A percentile compares a stretch with the other conserved stretches of the same genome.
Evolutionary conservation across 2,329 filamentous ascomycete species (phyloP).

Genomic region (Magnaporthiopsis incrustans): DNA sequence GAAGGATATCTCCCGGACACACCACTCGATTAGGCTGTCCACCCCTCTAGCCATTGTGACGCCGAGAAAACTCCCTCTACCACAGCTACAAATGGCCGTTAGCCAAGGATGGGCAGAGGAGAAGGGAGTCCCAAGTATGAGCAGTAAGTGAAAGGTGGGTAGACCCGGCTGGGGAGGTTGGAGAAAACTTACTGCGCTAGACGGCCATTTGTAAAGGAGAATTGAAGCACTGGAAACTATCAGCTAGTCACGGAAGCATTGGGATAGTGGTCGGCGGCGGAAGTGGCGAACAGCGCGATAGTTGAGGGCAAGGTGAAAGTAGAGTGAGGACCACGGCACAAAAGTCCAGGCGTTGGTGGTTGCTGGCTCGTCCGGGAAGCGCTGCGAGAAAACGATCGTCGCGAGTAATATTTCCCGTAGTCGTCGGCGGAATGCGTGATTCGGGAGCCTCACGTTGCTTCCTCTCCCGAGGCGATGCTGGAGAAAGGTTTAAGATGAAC

Average conservation of each 20-base stretch:
- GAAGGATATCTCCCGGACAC: conserved; percentile 35
- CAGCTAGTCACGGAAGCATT: background rate
- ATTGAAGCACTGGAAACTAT: background rate
- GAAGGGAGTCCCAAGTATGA: no score
- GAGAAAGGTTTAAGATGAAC: background rate
- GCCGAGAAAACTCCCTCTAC: background rate
- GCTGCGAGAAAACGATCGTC: background rate
- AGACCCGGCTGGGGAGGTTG: background rate
- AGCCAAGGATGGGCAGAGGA: background rate
- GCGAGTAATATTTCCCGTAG: background rate
- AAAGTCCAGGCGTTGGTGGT: background rate
- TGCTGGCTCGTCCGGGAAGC: background rate
- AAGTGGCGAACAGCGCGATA: background rate
- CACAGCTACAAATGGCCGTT: background rate
- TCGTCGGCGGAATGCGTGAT: background rate
- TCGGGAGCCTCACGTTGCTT: background rate
- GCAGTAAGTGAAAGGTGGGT: background rate
- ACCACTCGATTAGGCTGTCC: conserved; percentile 35
- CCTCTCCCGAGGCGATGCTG: no score
- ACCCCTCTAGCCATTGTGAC: conserved; percentile 28
- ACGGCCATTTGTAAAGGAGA: background rate
- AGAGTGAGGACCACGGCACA: background rate
- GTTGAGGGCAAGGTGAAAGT: background rate
- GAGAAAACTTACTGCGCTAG: background rate
- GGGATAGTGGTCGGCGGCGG: background rate